phyloP scores from a whole-genome alignment of 352 stramenopile species.

The Phytopythium sindhum region DNA sequence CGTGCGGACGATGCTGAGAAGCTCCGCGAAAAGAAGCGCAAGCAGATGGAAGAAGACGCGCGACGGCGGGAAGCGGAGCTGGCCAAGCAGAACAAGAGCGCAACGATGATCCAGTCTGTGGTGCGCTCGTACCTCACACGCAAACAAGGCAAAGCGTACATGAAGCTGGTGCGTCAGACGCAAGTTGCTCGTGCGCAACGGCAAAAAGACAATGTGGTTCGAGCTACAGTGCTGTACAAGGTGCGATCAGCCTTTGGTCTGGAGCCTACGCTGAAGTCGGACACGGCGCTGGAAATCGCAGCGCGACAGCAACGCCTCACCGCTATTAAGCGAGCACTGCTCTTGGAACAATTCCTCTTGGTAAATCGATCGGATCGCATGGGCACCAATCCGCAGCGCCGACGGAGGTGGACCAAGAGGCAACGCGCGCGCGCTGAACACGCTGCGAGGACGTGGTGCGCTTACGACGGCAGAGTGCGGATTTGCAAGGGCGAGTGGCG shows the following conservation, averaged over 20 bases:
- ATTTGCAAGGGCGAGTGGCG: conserved; percentile 48
- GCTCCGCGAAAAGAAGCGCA: conserved; percentile 24
- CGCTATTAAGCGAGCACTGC: conserved; percentile 42
- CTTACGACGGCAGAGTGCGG: conserved; percentile 50
- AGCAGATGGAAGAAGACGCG: conserved; percentile 22
- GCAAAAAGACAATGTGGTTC: conserved; percentile 36
- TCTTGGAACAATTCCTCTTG: conserved; percentile 29
- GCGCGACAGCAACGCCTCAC: conserved; percentile 28
- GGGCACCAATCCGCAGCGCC: conserved; percentile 13
- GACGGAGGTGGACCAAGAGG: conserved; percentile 48
- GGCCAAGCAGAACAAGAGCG: conserved; percentile 21
- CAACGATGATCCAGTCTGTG: conserved; percentile 40
- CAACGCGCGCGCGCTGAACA: conserved; percentile 28
- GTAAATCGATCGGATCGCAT: conserved; percentile 6
- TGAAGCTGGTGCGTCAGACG: conserved; percentile 48
- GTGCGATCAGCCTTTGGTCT: conserved; percentile 35
- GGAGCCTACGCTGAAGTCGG: conserved; percentile 40
- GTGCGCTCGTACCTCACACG: conserved; percentile 31
- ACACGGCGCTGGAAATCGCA: conserved; percentile 49
- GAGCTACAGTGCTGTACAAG: conserved; percentile 37
- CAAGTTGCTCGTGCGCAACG: conserved; percentile 36
- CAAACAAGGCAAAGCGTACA: conserved; percentile 38
- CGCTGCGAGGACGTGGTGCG: conserved; percentile 43
- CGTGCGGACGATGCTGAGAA: conserved; percentile 30
- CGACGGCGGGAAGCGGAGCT: conserved; percentile 16